Base-by-base conservation (phyloP, 768 basidiomycete species). In the Boletus tylopilopsis region DNA sequence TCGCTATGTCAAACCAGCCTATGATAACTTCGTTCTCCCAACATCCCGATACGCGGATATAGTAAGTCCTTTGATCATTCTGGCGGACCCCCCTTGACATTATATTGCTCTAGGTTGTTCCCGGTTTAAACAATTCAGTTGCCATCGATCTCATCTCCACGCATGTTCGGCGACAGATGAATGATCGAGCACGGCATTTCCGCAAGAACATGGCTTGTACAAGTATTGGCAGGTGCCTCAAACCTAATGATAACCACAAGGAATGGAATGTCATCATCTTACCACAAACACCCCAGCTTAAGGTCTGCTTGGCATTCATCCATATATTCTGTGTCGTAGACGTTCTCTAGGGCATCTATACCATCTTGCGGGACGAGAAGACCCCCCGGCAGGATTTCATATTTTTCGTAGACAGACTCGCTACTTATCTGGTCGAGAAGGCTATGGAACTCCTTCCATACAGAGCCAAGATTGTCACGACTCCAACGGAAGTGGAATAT, bases 81-180 rank as follows among this genome's bases (percentile, higher is more conserved):
- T 16, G 21, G 4, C 29, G 35, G 15, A 18, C 10, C 37, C 25
- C 34, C 27, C 39, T 34, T 21, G 40, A 45, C 42, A 38, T 9
- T 42, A 35, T 29, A 19, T 24, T 49, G 34, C 27, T 44, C n/a
- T 53, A 95, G 94, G 94, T 97, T 56, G 94, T 99, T n/a, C 94
- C 94, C 2, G 95, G 95, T 3, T 81, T 81, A 4, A 83, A 92
- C 55, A 98, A 98, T 61, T 67, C 79, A 19, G 86, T 95, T 10
- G 94, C 95, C 4, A 93, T 96, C 47, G 94, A 96, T 52, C 76
- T 99, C 33, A 92, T 99, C 45, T 84, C 86, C 15, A 92, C 90
- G 2, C 96, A 98, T 63, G 82, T 98, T 49, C 80, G 84, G 23
- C 80, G 85, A 33, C 85, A 96, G 64, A 77, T 98, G 39, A 80